Evolutionary conservation across 2,329 filamentous ascomycete genomes (phyloP).

Genomic region (Colletotrichum sp.): DNA sequence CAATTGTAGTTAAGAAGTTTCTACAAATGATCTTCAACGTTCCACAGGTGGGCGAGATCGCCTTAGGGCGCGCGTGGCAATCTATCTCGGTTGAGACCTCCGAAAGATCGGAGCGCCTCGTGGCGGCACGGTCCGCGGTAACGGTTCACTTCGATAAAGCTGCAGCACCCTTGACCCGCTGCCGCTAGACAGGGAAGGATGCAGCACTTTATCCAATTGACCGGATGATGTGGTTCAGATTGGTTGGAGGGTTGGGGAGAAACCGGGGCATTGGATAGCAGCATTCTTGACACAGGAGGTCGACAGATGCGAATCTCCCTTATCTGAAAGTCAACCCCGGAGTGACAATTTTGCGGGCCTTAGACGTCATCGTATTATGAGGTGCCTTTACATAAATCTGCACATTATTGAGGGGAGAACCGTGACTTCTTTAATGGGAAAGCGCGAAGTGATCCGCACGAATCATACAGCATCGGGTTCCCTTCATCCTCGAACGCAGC

Average conservation of each 20-base stretch:
- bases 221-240: not conserved
- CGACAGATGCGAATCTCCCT: not conserved
- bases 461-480: not conserved
- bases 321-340: not conserved
- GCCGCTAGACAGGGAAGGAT: constrained; percentile 11
- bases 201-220: not conserved
- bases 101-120: not conserved
- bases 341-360: not conserved
- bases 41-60: not conserved
- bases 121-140: constrained; percentile 9
- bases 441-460: not conserved
- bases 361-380: not conserved
- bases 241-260: not conserved
- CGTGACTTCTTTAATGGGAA: not conserved
- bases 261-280: not conserved
- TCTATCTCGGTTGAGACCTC: not conserved
- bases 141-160: not conserved
- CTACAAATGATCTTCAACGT: not conserved
- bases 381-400: not conserved
- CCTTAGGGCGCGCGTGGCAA: not conserved
- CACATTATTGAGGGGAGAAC: not conserved
- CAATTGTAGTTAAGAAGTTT: not conserved
- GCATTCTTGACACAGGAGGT: not conserved
- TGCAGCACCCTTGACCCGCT: not conserved
- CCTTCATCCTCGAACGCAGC: not conserved